Evolutionary conservation across 768 basidiomycete genomes (phyloP).

Genomic region (Suillus discolor): DNA sequence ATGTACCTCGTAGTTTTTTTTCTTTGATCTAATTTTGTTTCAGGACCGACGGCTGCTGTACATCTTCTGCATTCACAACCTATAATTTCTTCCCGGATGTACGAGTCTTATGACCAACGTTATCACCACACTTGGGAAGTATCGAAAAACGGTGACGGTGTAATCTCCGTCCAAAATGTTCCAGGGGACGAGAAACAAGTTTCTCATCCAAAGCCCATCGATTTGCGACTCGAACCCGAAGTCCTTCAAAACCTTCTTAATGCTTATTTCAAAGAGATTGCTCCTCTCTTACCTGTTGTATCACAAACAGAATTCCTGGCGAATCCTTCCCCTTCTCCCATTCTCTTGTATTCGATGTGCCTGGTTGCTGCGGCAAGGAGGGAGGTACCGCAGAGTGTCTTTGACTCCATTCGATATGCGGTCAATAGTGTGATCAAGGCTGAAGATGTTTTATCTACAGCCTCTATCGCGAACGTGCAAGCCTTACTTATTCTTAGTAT

Average conservation of each 20-base stretch:
- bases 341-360: conserved; percentile 93
- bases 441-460: conserved; percentile 89
- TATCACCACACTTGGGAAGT: conserved; percentile 91
- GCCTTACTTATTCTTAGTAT: conserved; percentile 83
- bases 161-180: conserved; percentile 80
- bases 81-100: conserved; percentile 79
- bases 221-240: conserved; percentile 75
- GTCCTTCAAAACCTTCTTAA: conserved; percentile 84
- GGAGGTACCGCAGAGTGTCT: conserved; percentile 81
- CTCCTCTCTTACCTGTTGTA: conserved; percentile 88
- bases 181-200: conserved; percentile 55
- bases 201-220: conserved; percentile 61
- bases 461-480: conserved; percentile 86
- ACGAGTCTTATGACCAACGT: conserved; percentile 85
- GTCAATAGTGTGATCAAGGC: conserved; percentile 87
- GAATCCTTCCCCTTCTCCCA: conserved; percentile 67
- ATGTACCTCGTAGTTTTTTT: conserved; percentile 11
- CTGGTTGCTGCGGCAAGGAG: conserved; percentile 87
- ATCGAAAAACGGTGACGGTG: conserved; percentile 79
- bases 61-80: conserved; percentile 92
- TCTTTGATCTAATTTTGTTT: conserved; percentile 34
- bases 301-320: conserved; percentile 87
- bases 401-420: conserved; percentile 84
- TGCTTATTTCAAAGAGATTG: conserved; percentile 87
- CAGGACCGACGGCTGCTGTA: conserved; percentile 85